Evolutionary conservation across 2,329 filamentous ascomycete species (phyloP).

Genomic region (Remersonia thermophila): DNA sequence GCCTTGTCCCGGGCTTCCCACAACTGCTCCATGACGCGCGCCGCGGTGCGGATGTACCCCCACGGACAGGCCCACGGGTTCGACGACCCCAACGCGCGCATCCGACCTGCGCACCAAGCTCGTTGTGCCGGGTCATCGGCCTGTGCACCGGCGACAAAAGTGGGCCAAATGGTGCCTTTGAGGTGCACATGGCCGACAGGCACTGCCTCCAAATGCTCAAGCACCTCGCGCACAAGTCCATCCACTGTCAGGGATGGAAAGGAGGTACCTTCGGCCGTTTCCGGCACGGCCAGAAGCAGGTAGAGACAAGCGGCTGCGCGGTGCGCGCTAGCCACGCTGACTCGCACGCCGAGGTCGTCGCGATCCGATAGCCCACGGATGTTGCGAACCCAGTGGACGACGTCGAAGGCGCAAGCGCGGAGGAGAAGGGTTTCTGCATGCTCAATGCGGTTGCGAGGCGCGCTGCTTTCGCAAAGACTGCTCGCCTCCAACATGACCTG

Average conservation of each 20-base stretch:
- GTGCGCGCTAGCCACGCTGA: slow-evolving; percentile 31
- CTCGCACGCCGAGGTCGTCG: slow-evolving; percentile 25
- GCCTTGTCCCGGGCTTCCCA: slow-evolving; percentile 27
- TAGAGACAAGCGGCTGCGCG: slow-evolving; percentile 34
- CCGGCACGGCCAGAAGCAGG: slow-evolving; percentile 26
- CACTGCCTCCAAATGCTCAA: slow-evolving; percentile 34
- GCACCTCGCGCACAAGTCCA: slow-evolving; percentile 31
- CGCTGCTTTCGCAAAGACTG: slow-evolving; percentile 20
- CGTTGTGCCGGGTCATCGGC: slow-evolving; percentile 30
- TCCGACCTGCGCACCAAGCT: slow-evolving; percentile 36
- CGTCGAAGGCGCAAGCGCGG: slow-evolving; percentile 28
- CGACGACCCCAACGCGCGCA: slow-evolving; percentile 21
- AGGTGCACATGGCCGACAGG: slow-evolving; percentile 38
- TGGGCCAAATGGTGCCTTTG: slow-evolving; percentile 45
- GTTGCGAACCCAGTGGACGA: slow-evolving; percentile 28
- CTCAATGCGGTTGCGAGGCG: neutral
- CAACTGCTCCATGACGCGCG: slow-evolving; percentile 32
- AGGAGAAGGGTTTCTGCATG: slow-evolving; percentile 18
- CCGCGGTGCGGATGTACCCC: slow-evolving; percentile 36
- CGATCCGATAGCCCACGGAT: slow-evolving; percentile 25
- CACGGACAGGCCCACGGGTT: slow-evolving; percentile 32
- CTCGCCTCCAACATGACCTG: slow-evolving; percentile 32
- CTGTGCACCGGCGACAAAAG: slow-evolving; percentile 44
- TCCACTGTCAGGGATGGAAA: slow-evolving; percentile 13
- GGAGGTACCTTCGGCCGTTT: slow-evolving; percentile 15